Percentiles rank a stretch among this genome's conserved stretches.
Evolutionary conservation across 2,329 filamentous ascomycete species (phyloP).

Genomic region (Claviceps pusilla): DNA sequence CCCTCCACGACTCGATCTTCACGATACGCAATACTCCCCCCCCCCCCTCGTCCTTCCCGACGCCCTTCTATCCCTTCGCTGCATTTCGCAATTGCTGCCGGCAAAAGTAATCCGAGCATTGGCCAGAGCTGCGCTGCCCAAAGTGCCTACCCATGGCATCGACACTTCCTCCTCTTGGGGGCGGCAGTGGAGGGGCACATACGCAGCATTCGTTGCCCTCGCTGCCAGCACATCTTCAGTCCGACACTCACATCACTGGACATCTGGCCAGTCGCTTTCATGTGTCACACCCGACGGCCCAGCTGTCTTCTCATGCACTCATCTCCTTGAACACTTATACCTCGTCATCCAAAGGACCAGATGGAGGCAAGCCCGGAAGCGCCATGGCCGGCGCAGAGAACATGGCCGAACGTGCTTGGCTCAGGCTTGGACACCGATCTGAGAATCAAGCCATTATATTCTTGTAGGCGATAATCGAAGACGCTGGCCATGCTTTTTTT

Average conservation of each 20-base stretch:
- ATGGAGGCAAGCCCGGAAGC: conserved; percentile 84
- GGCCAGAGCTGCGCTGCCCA: background rate
- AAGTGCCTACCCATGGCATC: conserved; percentile 40
- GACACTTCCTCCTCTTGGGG: conserved; percentile 36
- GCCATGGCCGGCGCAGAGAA: conserved; percentile 88
- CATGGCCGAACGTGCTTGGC: conserved; percentile 71
- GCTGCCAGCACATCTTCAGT: conserved; percentile 68
- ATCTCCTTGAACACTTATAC: conserved; percentile 92
- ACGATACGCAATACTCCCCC: background rate
- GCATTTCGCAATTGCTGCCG: background rate
- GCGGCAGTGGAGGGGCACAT: conserved; percentile 45
- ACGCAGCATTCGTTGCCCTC: conserved; percentile 77
- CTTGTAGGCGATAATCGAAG: conserved; percentile 46
- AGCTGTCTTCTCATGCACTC: conserved; percentile 79
- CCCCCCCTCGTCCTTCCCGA: background rate
- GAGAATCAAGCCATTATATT: conserved; percentile 92
- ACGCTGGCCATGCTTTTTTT: too few species aligned
- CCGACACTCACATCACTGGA: conserved; percentile 63
- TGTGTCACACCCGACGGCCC: conserved; percentile 73
- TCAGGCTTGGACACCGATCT: conserved; percentile 69
- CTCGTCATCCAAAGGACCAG: conserved; percentile 69
- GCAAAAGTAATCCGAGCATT: background rate
- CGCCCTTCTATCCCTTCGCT: background rate
- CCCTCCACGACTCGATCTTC: background rate
- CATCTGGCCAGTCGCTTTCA: conserved; percentile 85